Conservation (phyloP, 140 eudicot genomes). For the Cichorium intybus region DNA sequence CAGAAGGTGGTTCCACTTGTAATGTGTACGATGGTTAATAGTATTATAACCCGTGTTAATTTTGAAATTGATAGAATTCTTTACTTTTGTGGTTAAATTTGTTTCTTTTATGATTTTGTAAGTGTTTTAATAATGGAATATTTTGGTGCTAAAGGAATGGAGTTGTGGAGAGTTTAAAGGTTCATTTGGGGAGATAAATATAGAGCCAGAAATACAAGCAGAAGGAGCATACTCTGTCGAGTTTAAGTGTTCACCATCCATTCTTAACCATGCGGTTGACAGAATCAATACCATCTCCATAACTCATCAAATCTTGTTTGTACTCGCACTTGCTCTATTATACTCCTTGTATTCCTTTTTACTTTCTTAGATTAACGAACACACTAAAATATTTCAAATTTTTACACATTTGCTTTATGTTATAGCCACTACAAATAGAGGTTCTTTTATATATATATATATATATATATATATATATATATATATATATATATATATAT, state of each 20-base stretch:
- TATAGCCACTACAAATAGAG: not conserved
- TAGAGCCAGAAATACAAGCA: constrained; percentile 52
- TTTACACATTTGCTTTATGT: not conserved
- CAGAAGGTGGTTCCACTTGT: no score
- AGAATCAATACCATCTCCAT: constrained; percentile 44
- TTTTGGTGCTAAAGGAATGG: constrained; percentile 47
- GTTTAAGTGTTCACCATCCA: constrained; percentile 56
- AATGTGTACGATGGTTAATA: not conserved
- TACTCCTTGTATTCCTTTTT: constrained; percentile 22
- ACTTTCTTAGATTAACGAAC: not conserved
- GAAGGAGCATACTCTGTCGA: constrained; percentile 60
- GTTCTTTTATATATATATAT: no score
- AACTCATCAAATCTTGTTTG: constrained; percentile 41
- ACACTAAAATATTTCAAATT: not conserved
- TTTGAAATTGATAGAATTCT: no score
- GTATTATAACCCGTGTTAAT: not conserved
- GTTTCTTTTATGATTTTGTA: not conserved
- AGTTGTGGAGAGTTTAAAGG: constrained; percentile 61
- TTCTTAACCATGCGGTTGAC: constrained; percentile 33
- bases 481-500: no score
- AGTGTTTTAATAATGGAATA: not conserved
- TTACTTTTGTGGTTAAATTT: not conserved
- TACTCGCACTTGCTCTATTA: constrained; percentile 34
- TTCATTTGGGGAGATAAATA: constrained; percentile 51
- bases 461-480: no score